These are phyloP conservation scores for Coniophora puteana DNA, from an alignment of 1,284 basidiomycete species.

Conservation along the genomic window DNA sequence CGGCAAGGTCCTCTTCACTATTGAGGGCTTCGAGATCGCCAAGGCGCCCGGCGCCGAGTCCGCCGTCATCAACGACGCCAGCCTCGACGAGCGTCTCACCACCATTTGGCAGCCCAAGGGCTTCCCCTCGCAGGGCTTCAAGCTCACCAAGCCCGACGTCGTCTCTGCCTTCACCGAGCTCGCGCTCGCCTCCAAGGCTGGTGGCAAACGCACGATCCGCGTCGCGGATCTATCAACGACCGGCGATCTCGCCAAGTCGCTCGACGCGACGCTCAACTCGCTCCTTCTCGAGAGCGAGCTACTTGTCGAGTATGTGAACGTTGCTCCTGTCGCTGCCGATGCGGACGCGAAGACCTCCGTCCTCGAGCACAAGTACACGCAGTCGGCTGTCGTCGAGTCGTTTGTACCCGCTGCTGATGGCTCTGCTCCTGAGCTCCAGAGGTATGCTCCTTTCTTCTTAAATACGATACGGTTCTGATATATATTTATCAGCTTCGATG, in stretches of 20 bases:
- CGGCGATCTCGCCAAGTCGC: constrained; percentile 8
- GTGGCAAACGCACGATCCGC: constrained; percentile 19
- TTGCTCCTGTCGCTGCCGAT: too few relatives aligned
- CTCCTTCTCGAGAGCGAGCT: constrained; percentile 15
- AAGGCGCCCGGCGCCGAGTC: constrained; percentile 23
- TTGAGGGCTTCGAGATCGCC: constrained; percentile 27
- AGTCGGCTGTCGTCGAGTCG: too few relatives aligned
- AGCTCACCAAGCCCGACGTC: constrained; percentile 2
- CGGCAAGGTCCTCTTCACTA: constrained; percentile 24
- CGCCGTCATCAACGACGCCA: constrained; percentile 19
- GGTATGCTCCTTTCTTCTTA: too few relatives aligned
- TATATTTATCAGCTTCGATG: too few relatives aligned
- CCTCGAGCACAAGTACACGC: too few relatives aligned
- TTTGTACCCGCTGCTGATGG: too few relatives aligned
- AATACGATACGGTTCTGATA: too few relatives aligned
- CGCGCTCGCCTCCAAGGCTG: constrained; percentile 11
- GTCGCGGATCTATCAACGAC: constrained; percentile 20
- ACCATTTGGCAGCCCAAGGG: constrained; percentile 23
- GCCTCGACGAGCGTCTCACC: constrained; percentile 21
- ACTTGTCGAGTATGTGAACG: constrained; percentile 23
- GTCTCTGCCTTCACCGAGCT: constrained; percentile 16
- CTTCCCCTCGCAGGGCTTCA: constrained; percentile 15
- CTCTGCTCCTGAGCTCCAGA: too few relatives aligned
- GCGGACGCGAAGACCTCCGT: too few relatives aligned
- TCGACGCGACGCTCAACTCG: constrained; percentile 11